Evolutionary conservation across 352 stramenopile species (phyloP), one percentile per base, ranked within the genome.

Genomic region (Pythium brassicae): DNA sequence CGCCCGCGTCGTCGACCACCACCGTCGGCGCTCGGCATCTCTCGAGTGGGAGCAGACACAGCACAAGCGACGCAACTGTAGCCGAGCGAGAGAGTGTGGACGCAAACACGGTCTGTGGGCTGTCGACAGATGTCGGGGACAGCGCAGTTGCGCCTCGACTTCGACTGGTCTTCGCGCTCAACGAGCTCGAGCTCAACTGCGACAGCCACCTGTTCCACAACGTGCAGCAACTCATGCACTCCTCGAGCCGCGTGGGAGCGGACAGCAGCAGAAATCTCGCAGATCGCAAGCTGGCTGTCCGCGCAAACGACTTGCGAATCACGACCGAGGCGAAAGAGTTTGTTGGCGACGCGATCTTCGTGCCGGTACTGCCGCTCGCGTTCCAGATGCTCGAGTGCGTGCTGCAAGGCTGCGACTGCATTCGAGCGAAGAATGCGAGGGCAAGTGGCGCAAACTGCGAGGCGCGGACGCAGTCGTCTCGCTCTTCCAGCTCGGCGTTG

Each of bases 351-450:
- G 59, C 74, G 14, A 72, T 87, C 19, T 89, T 89, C 53, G 78
- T 87, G 12, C 76, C 78, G 23, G 71, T 78, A 42, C 61, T 89
- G 22, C 78, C 78, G 0, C 54, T 89, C 0, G 76, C 76, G 14
- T 86, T 87, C 48, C 78, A 89, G 47, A 86, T 89, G 72, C 78
- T 87, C 12, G 76, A 89, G 53, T 89, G 78, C 27, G 74, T 71
- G 35, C 66, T 89, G 20, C 69, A 79, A 49, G 72, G 77, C 55
- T 89, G 78, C 42, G 69, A 63, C 2, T 89, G 78, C 35, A 57
- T 76, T 44, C 52, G 66, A 27, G 50, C 53, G 14, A n/a, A 34
- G 2, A 66, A 50, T 17, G 32, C 42, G 15, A 65, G n/a, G 1
- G 6, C 19, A 22, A 45, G 9, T 14, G 47, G 23, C 19, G 19